Conservation (phyloP, 2,329 filamentous ascomycete species). For the Zarea fungicola region DNA sequence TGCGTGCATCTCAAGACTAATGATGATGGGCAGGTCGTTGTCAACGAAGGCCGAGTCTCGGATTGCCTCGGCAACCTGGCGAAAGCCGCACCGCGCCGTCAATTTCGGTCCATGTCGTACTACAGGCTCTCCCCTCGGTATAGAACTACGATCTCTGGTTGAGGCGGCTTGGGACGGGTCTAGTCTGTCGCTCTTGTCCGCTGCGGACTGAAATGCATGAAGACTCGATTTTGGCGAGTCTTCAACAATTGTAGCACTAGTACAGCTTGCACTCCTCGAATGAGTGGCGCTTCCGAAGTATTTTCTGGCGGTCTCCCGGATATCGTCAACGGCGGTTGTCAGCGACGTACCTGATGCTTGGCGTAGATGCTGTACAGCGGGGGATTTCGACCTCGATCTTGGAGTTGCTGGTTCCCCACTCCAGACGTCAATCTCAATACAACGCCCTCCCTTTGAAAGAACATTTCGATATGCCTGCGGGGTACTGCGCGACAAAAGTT, state of each 20-base stretch:
- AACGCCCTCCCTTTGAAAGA: constrained; percentile 72
- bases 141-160: constrained; percentile 19
- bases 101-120: constrained; percentile 81
- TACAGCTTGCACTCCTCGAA: constrained; percentile 36
- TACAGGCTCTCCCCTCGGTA: constrained; percentile 60
- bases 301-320: constrained; percentile 20
- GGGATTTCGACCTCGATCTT: constrained; percentile 31
- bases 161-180: constrained; percentile 24
- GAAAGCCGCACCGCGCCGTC: constrained; percentile 80
- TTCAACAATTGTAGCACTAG: constrained; percentile 26
- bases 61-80: constrained; percentile 78
- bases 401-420: constrained; percentile 55
- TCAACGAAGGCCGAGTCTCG: constrained; percentile 70
- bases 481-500: constrained; percentile 72
- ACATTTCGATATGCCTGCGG: constrained; percentile 69
- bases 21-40: constrained; percentile 76
- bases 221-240: constrained; percentile 28
- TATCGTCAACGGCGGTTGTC: constrained; percentile 32
- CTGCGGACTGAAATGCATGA: constrained; percentile 22
- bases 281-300: constrained; percentile 29
- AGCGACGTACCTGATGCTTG: constrained; percentile 41
- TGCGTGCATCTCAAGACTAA: constrained; percentile 89
- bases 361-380: constrained; percentile 39
- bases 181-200: constrained; percentile 30
- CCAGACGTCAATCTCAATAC: constrained; percentile 94